Base-by-base conservation (phyloP, 805 yeast species). In the Debaryomyces prosopidis region DNA sequence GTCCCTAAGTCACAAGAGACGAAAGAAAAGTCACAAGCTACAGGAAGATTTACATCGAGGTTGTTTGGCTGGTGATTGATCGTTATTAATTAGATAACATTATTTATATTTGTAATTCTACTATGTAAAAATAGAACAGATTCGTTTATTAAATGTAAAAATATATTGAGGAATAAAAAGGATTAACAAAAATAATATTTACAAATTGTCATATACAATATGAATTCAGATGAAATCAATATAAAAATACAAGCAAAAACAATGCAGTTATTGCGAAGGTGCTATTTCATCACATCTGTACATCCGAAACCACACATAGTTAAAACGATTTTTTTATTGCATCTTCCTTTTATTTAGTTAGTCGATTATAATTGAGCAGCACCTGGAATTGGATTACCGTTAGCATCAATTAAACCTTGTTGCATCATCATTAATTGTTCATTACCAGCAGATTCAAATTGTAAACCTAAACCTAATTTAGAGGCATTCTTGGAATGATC, bases 381-480 rank as follows among this genome's bases (percentile, higher is more conserved):
- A 60, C 89, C 89, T 59, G 86, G 89, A 54, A 87, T 78, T 60
- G 94, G 92, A 77, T 87, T 87, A 62, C 94, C 95, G 61, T 87
- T 83, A 55, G 84, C 86, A 64, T 87, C 95, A 53, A 84, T 69
- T 69, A 87, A 75, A 60, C 92, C 92, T 71, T 86, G 90, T 75
- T 87, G 95, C 89, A 86, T 84, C 85, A 87, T 79, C 79, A 88
- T 83, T 58, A 89, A 80, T 75, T 89, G 94, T 75, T 91, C 96
- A 62, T 87, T 84, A 64, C 97, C 97, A 46, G 94, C 92, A 54
- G 94, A 84, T 77, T 94, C 98, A 55, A 94, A 85, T 76, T 92
- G 97, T 59, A 94, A 77, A 68, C 97, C 98, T 58, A 91, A 81
- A 64, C 99, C 99, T 54, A 92, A 73, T 69, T 84, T 86, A 52